Conservation (phyloP, 1,139 yeast genomes). For the Lodderomyces metapsilosis region DNA sequence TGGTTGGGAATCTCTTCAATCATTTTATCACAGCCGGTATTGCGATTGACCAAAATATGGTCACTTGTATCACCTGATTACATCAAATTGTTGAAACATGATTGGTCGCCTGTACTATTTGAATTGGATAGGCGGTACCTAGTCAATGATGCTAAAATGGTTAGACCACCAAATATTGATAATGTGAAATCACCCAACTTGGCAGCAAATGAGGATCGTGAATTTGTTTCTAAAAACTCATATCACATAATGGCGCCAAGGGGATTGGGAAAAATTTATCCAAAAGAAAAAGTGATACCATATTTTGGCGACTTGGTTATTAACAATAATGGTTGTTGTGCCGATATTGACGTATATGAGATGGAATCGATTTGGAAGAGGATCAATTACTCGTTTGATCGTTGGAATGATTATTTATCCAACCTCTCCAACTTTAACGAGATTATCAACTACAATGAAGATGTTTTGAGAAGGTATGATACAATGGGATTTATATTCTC, state of each 20-base stretch:
- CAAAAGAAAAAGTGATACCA: constrained; percentile 80
- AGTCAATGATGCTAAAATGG: constrained; percentile 30
- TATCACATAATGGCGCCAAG: constrained; percentile 86
- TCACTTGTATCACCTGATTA: constrained; percentile 61
- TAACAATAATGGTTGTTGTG: constrained; percentile 25
- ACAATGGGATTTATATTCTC: constrained; percentile 48
- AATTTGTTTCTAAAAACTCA: constrained; percentile 35
- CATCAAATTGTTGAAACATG: constrained; percentile 65
- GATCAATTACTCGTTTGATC: constrained; percentile 68
- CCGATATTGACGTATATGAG: constrained; percentile 46
- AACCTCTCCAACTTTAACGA: constrained; percentile 39
- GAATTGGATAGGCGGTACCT: constrained; percentile 79
- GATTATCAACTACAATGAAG: constrained; percentile 43
- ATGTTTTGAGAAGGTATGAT: constrained; percentile 43
- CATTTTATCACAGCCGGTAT: constrained; percentile 77
- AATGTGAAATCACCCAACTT: background rate
- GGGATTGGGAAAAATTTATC: constrained; percentile 75
- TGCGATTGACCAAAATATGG: constrained; percentile 79
- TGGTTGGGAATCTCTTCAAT: constrained; percentile 91
- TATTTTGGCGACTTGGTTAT: constrained; percentile 79
- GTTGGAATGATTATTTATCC: constrained; percentile 73
- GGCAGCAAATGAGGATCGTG: constrained; percentile 11
- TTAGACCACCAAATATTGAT: constrained; percentile 13
- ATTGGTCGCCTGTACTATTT: constrained; percentile 93
- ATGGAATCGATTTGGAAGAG: constrained; percentile 67